phyloP scores from a whole-genome alignment of 2,329 filamentous ascomycete genomes.

The Ascochyta fabae region DNA sequence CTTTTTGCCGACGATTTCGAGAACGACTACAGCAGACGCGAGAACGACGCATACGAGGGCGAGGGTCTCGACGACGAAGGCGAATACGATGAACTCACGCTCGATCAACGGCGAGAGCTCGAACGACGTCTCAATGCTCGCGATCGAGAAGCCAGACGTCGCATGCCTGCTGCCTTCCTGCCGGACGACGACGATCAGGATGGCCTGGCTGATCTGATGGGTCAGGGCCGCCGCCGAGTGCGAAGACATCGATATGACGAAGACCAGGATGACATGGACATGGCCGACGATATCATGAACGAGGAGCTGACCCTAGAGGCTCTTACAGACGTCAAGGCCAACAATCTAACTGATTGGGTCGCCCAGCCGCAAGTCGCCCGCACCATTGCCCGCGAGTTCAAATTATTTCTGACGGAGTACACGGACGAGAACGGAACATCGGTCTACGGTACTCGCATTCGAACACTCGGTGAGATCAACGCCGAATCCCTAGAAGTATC shows the following conservation, averaged over 20 bases:
- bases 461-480: slow-evolving; percentile 95
- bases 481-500: slow-evolving; percentile 96
- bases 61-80: slow-evolving; percentile 82
- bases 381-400: slow-evolving; percentile 96
- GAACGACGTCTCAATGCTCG: slow-evolving; percentile 76
- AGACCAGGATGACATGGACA: slow-evolving; percentile 84
- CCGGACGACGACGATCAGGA: slow-evolving; percentile 87
- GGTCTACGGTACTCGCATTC: slow-evolving; percentile 92
- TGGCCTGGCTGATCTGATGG: slow-evolving; percentile 81
- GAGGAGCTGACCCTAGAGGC: slow-evolving; percentile 93
- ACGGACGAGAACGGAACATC: slow-evolving; percentile 88
- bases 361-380: slow-evolving; percentile 86
- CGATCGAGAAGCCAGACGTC: slow-evolving; percentile 71
- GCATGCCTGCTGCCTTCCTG: slow-evolving; percentile 75
- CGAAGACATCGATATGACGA: slow-evolving; percentile 93
- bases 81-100: slow-evolving; percentile 73
- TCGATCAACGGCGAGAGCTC: slow-evolving; percentile 70
- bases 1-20: slow-evolving; percentile 75
- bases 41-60: slow-evolving; percentile 69
- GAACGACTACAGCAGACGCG: slow-evolving; percentile 62
- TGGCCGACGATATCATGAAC: slow-evolving; percentile 93
- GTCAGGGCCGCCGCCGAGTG: slow-evolving; percentile 73
- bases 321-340: slow-evolving; percentile 89
- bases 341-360: slow-evolving; percentile 94
- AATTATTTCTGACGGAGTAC: slow-evolving; percentile 94